Percentiles rank a stretch among this genome's conserved stretches.
Evolutionary conservation across 2,329 filamentous ascomycete species (phyloP).

Genomic region (Xylaria arbuscula): DNA sequence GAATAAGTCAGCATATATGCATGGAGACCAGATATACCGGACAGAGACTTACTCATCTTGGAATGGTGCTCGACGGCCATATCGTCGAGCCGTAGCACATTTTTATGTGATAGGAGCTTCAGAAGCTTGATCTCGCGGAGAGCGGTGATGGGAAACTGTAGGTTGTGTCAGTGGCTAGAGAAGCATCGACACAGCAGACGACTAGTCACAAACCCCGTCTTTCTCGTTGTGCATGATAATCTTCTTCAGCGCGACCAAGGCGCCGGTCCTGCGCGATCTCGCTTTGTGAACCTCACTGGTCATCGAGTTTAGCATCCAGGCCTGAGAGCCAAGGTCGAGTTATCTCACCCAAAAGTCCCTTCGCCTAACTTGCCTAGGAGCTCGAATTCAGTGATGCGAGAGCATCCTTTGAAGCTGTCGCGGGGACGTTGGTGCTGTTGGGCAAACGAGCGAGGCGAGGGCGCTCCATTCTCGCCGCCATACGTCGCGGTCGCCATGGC

Average conservation of each 20-base stretch:
- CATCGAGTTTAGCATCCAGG: constrained; percentile 36
- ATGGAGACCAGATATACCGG: constrained; percentile 14
- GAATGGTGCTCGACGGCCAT: constrained; percentile 87
- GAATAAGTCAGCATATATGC: constrained; percentile 42
- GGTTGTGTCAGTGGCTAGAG: constrained; percentile 36
- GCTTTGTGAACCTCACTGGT: constrained; percentile 89
- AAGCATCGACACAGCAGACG: constrained; percentile 4
- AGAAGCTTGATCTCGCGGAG: constrained; percentile 97
- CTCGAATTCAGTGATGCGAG: constrained; percentile 82
- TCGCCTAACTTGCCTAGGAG: constrained; percentile 87
- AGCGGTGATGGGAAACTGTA: constrained; percentile 93
- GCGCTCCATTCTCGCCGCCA: constrained; percentile 49
- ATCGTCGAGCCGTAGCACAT: constrained; percentile 87
- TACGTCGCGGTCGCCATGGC: constrained; percentile 37
- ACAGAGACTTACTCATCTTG: constrained; percentile 47
- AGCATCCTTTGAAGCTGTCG: constrained; percentile 83
- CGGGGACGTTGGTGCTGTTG: constrained; percentile 65
- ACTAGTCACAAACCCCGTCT: constrained; percentile 74
- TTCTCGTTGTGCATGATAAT: constrained; percentile 99
- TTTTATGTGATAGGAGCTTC: constrained; percentile 92
- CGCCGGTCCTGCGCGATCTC: constrained; percentile 77
- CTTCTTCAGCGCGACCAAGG: constrained; percentile 91
- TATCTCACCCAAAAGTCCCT: constrained; percentile 86
- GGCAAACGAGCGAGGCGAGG: constrained; percentile 67
- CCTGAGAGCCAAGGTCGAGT: constrained; percentile 44